Conservation (phyloP, 495 filamentous ascomycete species). For the Talaromyces ruber region DNA sequence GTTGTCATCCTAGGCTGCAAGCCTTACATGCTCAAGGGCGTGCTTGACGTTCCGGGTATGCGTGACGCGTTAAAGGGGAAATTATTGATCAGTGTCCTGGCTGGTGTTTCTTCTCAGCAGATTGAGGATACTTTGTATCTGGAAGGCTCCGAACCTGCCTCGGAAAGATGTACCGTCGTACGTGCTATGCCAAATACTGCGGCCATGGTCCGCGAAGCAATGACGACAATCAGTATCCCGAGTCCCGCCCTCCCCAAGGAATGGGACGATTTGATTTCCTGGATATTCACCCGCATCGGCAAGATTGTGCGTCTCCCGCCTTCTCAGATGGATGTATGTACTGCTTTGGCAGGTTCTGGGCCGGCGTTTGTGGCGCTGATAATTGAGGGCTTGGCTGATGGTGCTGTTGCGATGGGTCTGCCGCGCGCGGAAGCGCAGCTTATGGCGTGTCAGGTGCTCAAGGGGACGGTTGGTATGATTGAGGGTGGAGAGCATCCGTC, state of each 20-base stretch:
- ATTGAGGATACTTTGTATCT: slow-evolving; percentile 50
- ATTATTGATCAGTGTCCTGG: slow-evolving; percentile 68
- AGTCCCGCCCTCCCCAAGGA: slow-evolving; percentile 45
- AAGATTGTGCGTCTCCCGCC: slow-evolving; percentile 20
- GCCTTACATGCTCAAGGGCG: slow-evolving; percentile 59
- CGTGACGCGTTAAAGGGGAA: slow-evolving; percentile 61
- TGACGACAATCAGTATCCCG: slow-evolving; percentile 67
- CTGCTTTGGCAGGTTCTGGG: slow-evolving; percentile 30
- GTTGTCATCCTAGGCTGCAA: slow-evolving; percentile 71
- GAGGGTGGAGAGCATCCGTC: slow-evolving; percentile 30
- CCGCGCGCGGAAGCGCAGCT: slow-evolving; percentile 28
- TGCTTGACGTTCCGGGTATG: slow-evolving; percentile 58
- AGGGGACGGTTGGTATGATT: slow-evolving; percentile 28
- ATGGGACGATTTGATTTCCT: slow-evolving; percentile 47
- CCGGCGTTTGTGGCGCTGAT: slow-evolving; percentile 37
- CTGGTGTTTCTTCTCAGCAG: slow-evolving; percentile 58
- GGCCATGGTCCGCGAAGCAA: slow-evolving; percentile 60
- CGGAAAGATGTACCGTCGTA: slow-evolving; percentile 46
- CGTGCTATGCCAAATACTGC: slow-evolving; percentile 74
- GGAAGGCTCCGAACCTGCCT: slow-evolving; percentile 6
- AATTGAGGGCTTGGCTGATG: slow-evolving; percentile 34
- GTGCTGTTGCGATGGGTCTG: slow-evolving; percentile 34
- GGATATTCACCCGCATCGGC: slow-evolving; percentile 39
- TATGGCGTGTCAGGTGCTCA: slow-evolving; percentile 32
- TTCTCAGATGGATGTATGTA: slow-evolving; percentile 27